Evolutionary conservation across 2,329 filamentous ascomycete species (phyloP).

Genomic region (Podosphaera fusca): DNA sequence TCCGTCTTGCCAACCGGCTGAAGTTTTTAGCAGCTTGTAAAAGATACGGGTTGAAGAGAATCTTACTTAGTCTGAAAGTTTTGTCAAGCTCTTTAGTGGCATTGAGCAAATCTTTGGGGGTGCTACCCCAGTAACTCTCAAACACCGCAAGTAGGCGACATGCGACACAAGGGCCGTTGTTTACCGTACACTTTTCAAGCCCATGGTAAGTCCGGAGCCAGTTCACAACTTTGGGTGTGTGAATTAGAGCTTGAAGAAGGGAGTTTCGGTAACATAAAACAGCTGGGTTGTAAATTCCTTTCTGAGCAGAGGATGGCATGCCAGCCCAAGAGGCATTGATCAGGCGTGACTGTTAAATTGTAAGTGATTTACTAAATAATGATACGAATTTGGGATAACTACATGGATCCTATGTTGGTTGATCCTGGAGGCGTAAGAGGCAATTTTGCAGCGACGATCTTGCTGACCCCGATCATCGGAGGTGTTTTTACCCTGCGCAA

Average conservation of each 20-base stretch:
- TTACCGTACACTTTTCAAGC: neutral
- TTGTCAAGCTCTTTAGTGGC: conserved; percentile 4
- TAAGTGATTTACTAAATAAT: neutral
- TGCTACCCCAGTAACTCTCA: conserved; percentile 7
- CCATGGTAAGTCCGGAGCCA: conserved; percentile 6
- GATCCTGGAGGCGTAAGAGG: neutral
- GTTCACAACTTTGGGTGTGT: conserved; percentile 15
- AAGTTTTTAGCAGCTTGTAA: neutral
- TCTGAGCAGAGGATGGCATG: conserved; percentile 10
- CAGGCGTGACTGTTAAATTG: neutral
- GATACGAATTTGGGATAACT: neutral
- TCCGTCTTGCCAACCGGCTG: neutral
- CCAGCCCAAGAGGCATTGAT: conserved; percentile 3
- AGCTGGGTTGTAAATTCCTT: conserved; percentile 13
- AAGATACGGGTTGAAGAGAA: conserved; percentile 1
- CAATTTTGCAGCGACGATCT: neutral
- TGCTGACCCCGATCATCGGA: neutral
- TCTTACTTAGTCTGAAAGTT: conserved; percentile 3
- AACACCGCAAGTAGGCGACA: conserved; percentile 5
- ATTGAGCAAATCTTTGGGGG: neutral
- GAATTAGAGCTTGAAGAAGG: conserved; percentile 16
- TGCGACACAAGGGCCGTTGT: conserved; percentile 1
- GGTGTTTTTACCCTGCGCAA: neutral
- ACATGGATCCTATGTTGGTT: neutral
- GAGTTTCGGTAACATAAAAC: conserved; percentile 16